Conservation (phyloP, 2,329 filamentous ascomycete genomes). For the Ophiostoma ulmi region DNA sequence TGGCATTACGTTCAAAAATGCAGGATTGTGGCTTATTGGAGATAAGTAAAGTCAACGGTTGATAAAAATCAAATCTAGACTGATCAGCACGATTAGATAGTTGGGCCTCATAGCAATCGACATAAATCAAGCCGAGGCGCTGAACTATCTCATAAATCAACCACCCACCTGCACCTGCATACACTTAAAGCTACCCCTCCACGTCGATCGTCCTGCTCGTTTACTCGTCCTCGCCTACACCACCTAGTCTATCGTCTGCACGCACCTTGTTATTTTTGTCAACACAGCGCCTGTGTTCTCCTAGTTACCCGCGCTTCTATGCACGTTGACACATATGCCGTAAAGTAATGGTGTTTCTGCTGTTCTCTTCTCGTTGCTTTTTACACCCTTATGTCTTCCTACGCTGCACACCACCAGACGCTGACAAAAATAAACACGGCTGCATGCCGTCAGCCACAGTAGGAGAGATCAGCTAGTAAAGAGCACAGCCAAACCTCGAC, state of each 20-base stretch:
- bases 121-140: too few relatives aligned
- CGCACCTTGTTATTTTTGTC: conserved; percentile 10
- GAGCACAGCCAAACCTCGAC: not conserved
- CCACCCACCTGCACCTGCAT: not conserved
- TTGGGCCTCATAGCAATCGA: not conserved
- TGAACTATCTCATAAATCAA: not conserved
- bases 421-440: conserved; percentile 13
- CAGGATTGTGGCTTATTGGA: too few relatives aligned
- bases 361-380: not conserved
- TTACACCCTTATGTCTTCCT: not conserved
- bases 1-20: too few relatives aligned
- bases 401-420: not conserved
- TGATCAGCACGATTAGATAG: not conserved
- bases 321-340: not conserved
- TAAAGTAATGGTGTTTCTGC: not conserved
- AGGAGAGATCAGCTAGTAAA: not conserved
- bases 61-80: not conserved
- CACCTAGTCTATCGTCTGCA: not conserved
- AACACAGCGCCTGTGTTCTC: not conserved
- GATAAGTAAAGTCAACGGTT: too few relatives aligned
- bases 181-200: not conserved
- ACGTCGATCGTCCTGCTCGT: conserved; percentile 3
- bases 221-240: not conserved
- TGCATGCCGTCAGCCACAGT: conserved; percentile 10
- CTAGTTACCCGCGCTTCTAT: conserved; percentile 1